Evolutionary conservation across 148 eudicot genomes (phyloP).

Genomic region (Cornus florida): DNA sequence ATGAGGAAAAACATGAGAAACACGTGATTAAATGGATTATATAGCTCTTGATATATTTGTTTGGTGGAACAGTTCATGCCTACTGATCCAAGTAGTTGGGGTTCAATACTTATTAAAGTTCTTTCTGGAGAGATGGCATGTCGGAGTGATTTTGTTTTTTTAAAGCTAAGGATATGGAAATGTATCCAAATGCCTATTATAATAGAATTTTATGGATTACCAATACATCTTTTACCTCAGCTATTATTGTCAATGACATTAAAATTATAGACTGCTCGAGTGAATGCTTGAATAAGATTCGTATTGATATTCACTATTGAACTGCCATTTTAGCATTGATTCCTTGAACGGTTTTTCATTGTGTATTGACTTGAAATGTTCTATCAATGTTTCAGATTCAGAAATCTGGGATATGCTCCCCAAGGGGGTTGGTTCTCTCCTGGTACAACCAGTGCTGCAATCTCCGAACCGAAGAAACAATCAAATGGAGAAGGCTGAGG

Average conservation of each 20-base stretch:
- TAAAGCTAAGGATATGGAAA: too few species aligned
- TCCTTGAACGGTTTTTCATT: neutral
- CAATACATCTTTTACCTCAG: neutral
- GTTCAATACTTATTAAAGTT: too few species aligned
- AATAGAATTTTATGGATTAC: neutral
- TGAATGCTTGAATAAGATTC: neutral
- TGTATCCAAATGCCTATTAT: too few species aligned
- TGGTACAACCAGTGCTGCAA: constrained; percentile 53
- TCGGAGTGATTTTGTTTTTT: too few species aligned
- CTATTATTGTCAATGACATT: neutral
- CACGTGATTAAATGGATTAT: too few species aligned
- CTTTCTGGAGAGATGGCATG: too few species aligned
- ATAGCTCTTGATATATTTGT: too few species aligned
- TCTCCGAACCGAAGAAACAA: constrained; percentile 17
- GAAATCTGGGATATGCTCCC: constrained; percentile 71
- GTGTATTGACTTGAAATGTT: neutral
- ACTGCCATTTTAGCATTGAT: neutral
- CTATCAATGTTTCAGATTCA: constrained; percentile 41
- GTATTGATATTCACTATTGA: neutral
- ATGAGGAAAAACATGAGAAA: too few species aligned
- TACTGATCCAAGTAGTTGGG: too few species aligned
- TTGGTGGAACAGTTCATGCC: too few species aligned
- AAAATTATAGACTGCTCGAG: neutral
- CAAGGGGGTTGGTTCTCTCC: constrained; percentile 62
- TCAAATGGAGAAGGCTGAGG: constrained; percentile 32